Percentiles rank a stretch among this genome's conserved stretches.
Conservation (phyloP, 129 eudicot species). For the Helianthus annuus region HanXRQr2.0-SUNRISE NC_035448.2:126703353-126703852, state of each 20-base stretch:
- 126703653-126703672: conserved; percentile 99
- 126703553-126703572: conserved; percentile 35
- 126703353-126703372: conserved; percentile 32
- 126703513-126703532: conserved; percentile 94
- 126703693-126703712: conserved; percentile 58
- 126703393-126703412: no score
- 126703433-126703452: not conserved
- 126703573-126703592: not conserved
- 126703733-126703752: conserved; percentile 60
- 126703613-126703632: conserved; percentile 35
- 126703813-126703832: conserved; percentile 9
- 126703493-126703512: conserved; percentile 97
- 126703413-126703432: not conserved
- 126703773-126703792: conserved; percentile 93
- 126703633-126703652: conserved; percentile 82
- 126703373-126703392: no score
- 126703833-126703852: not conserved
- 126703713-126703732: conserved; percentile 40
- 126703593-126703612: not conserved
- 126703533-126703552: conserved; percentile 84
- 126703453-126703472: conserved; percentile 34
- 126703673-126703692: conserved; percentile 87
- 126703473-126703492: conserved; percentile 67
- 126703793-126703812: conserved; percentile 35
- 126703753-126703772: conserved; percentile 77